Evolutionary conservation across 768 basidiomycete species (phyloP), one percentile per base, ranked within the genome.

Genomic region (Podaxis rugospora): DNA sequence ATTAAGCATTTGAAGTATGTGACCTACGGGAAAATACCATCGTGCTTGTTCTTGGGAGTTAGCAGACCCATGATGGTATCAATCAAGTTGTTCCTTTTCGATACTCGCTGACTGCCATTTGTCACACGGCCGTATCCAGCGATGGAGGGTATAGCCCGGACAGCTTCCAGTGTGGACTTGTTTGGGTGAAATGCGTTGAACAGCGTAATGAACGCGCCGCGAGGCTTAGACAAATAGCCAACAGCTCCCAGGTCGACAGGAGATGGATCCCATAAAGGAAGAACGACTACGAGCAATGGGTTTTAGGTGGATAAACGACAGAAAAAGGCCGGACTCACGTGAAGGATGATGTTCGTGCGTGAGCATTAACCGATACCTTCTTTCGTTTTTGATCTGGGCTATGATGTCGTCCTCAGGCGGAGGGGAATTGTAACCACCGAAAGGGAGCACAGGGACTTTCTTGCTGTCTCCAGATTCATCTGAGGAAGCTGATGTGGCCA

Each of bases 231-330:
- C 25, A 92, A 73, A 69, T 89, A 94, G 2, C 92, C 92, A 7
- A 93, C 86, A 2, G 86, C 84, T 5, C 92, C 92, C 2, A 92
- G 72, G 11, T 78, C 70, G 0, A 93, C 81, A 4, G 66, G 77
- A 3, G 80, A 73, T 1, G 92, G 92, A 4, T 76, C 78, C 91
- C 91, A 94, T 5, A 92, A 72, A 5, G 91, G 87, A 21, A 87
- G 71, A 0, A 78, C 83, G 61, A 90, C 86, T 87, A 37, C 3
- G 28, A 28, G 6, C n/a, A 44, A 58, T 27, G 47, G 36, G 6
- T 7, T 37, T 35, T 42, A 58, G 16, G 36, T 51, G 27, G 62
- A 25, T 52, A 25, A 42, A 54, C 5, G 42, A 39, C 62, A 50
- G 40, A 52, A 4, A 54, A 44, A 58, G 51, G 32, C 54, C 35